Base-by-base conservation (phyloP, 2,329 filamentous ascomycete genomes). In the Sporothrix brunneoviolacea region DNA sequence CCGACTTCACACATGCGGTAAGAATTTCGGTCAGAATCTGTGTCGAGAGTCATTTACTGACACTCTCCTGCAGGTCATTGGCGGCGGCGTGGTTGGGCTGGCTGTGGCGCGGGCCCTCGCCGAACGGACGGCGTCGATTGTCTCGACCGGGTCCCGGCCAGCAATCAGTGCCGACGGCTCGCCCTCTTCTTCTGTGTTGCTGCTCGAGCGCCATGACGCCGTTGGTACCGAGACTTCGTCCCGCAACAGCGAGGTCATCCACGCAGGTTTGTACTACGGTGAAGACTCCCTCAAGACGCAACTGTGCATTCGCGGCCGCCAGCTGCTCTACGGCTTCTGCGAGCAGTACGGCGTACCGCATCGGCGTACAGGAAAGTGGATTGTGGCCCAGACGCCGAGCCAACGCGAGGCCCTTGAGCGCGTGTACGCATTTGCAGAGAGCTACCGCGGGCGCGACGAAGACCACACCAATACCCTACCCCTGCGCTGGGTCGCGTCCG, bases 181-280 rank as follows among this genome's bases (percentile, higher is more conserved):
- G 6, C 45, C 49, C 53, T 72, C 80, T 28, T 71, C 76, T 6
- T 80, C 79, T 2, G 91, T 88, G 0, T 75, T 95, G 12, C 73
- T 95, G 48, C 80, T 96, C 2, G 91, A 96, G 68, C 82, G 86
- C 22, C 87, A 95, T 71, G 68, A 74, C 19, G 74, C 77, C 45
- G 75, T 87, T 22, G 91, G 91, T 44, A 91, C 82, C 24, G 91
- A 96, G 70, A 95, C 90, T 0, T 91, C 86, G 55, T 88, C 86
- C 57, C 83, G 91, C 58, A 96, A 95, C 71, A 91, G 86, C 62
- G 91, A 97, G 77, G 91, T 97, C 50, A 94, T 98, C 60, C 93
- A 98, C 66, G 93, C 88, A 1, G 93, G 93, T 13, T 77, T 97
- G 56, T 97, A 96, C 76, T 96, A 96, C 68, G 88, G 86, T 15